A percentile compares a stretch with the other conserved stretches of the same genome.
phyloP scores from a whole-genome alignment of 2,329 filamentous ascomycete species.

The Blastomyces parvus region DNA sequence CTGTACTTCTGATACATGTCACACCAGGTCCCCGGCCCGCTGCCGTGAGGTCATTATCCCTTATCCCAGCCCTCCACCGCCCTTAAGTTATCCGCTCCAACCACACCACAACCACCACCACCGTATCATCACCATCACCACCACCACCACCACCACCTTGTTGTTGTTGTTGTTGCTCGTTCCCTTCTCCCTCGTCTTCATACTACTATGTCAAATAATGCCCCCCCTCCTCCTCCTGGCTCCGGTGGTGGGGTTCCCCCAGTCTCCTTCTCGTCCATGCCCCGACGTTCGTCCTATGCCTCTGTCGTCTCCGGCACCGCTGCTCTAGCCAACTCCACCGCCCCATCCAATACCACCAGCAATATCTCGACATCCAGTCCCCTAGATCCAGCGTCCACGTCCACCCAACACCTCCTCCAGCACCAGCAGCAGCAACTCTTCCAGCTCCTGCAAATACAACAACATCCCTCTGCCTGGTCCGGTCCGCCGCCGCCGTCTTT shows the following conservation, averaged over 20 bases:
- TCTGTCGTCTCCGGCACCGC: constrained; percentile 49
- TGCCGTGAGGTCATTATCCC: background rate
- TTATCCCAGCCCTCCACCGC: background rate
- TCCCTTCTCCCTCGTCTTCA: background rate
- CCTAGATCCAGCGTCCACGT: background rate
- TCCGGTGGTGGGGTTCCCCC: constrained; percentile 33
- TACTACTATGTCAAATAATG: constrained; percentile 36
- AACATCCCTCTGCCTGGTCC: constrained; percentile 19
- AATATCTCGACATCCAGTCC: background rate
- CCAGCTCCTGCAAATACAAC: background rate
- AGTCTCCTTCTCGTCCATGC: constrained; percentile 33
- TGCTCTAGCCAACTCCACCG: constrained; percentile 15
- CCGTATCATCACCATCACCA: too few species aligned
- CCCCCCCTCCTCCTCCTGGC: constrained; percentile 30
- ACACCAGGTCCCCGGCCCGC: background rate
- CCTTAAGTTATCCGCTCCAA: background rate
- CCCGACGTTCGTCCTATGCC: constrained; percentile 52
- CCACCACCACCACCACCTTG: background rate
- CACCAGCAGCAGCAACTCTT: background rate
- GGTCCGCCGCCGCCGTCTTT: constrained; percentile 26
- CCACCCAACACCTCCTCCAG: background rate
- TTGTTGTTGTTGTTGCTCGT: too few species aligned
- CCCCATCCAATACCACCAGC: constrained; percentile 18
- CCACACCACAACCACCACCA: background rate
- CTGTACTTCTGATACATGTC: background rate